Conservation (phyloP, 768 basidiomycete genomes). For the Tricholoma hemisulphureum region DNA sequence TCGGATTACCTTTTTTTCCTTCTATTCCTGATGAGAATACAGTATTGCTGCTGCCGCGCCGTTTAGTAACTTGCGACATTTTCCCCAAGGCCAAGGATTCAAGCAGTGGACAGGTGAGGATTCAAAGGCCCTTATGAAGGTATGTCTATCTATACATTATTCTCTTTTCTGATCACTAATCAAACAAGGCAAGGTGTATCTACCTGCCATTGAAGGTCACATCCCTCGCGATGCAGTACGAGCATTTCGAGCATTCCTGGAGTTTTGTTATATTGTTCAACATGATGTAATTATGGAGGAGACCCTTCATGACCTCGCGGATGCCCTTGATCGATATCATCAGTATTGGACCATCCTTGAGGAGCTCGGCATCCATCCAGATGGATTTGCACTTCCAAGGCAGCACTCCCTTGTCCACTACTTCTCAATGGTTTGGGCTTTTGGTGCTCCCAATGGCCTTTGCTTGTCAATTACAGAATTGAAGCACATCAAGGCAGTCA, state of each 20-base stretch:
- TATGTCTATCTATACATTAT: slow-evolving; percentile 12
- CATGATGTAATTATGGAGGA: slow-evolving; percentile 8
- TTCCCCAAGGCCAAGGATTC: too few species aligned
- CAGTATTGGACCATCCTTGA: slow-evolving; percentile 17
- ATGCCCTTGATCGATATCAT: slow-evolving; percentile 7
- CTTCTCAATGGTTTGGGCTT: slow-evolving; percentile 1
- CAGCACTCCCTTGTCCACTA: slow-evolving; percentile 37
- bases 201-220: too few species aligned
- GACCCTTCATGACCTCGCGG: slow-evolving; percentile 12
- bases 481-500: too few species aligned
- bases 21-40: too few species aligned
- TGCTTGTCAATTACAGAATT: too few species aligned
- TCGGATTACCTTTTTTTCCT: too few species aligned
- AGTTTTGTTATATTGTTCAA: slow-evolving; percentile 25
- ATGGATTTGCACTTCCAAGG: slow-evolving; percentile 21
- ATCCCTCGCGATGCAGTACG: slow-evolving; percentile 18
- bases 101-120: slow-evolving; percentile 24
- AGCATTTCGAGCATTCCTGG: slow-evolving; percentile 15
- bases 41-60: too few species aligned
- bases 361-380: slow-evolving; percentile 1
- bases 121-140: slow-evolving; percentile 28
- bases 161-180: slow-evolving; percentile 20
- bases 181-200: slow-evolving; percentile 1
- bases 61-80: too few species aligned
- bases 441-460: slow-evolving; percentile 34